Evolutionary conservation across 23 red algal genomes (phyloP).

Genomic region (Rhodosorus marinus): DNA sequence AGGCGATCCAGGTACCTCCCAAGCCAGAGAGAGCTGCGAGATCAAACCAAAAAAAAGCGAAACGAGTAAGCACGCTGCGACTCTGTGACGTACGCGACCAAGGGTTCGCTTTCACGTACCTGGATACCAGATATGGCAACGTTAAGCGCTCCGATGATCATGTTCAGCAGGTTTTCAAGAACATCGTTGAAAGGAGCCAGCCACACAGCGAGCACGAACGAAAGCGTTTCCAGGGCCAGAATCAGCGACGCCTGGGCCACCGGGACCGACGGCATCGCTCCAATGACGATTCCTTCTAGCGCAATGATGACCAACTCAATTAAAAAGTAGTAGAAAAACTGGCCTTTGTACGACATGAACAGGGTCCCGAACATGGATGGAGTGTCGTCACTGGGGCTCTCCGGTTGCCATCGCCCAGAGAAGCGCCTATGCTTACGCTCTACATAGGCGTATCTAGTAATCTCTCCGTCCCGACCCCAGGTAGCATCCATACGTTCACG

Average conservation of each 20-base stretch:
- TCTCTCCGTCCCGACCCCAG: too few relatives aligned
- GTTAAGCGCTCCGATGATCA: background rate
- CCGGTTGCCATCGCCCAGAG: background rate
- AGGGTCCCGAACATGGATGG: background rate
- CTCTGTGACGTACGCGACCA: background rate
- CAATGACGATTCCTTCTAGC: background rate
- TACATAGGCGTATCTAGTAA: background rate
- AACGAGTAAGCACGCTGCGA: background rate
- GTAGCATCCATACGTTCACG: too few relatives aligned
- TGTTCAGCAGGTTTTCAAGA: background rate
- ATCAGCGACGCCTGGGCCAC: background rate
- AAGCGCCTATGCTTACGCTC: conserved; percentile 4
- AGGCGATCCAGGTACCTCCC: too few relatives aligned
- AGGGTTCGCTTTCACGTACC: too few relatives aligned
- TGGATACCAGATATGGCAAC: background rate
- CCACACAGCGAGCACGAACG: background rate
- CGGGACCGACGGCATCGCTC: background rate
- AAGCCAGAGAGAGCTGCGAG: too few relatives aligned
- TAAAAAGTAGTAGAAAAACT: background rate
- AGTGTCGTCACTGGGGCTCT: background rate
- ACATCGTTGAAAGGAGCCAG: background rate
- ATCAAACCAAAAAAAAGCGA: too few relatives aligned
- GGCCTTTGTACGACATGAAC: background rate
- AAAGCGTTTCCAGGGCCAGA: background rate
- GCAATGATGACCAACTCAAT: conserved; percentile 1